Evolutionary conservation across 2,329 filamentous ascomycete genomes (phyloP).

Genomic region (Colletotrichum chlorophyti): DNA sequence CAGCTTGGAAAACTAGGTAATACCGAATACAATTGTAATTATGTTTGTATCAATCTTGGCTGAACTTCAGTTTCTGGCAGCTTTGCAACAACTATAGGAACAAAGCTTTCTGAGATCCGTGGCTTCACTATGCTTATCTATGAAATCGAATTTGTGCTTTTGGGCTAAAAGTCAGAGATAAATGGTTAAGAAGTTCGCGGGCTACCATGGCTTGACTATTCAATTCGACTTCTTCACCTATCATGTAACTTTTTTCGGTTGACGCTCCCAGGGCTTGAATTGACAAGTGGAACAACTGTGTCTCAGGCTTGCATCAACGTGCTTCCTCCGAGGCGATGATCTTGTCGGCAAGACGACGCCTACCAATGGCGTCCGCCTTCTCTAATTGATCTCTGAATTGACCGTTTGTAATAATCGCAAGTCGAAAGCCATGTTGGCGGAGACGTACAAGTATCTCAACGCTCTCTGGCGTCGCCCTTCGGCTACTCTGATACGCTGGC

Average conservation of each 20-base stretch:
- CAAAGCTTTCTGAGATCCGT: too few relatives aligned
- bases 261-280: not conserved
- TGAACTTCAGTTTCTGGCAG: too few relatives aligned
- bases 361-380: constrained; percentile 4
- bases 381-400: not conserved
- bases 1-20: too few relatives aligned
- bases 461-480: not conserved
- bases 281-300: not conserved
- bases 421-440: not conserved
- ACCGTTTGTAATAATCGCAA: constrained; percentile 9
- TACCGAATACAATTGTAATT: too few relatives aligned
- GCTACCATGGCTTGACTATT: too few relatives aligned
- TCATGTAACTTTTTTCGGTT: not conserved
- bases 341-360: constrained; percentile 2
- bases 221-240: too few relatives aligned
- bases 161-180: too few relatives aligned
- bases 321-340: constrained; percentile 11
- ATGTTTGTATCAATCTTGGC: too few relatives aligned
- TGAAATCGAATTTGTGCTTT: too few relatives aligned
- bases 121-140: too few relatives aligned
- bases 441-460: not conserved
- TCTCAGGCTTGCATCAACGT: not conserved
- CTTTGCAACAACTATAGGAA: too few relatives aligned
- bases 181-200: too few relatives aligned
- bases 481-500: not conserved